A percentile compares a stretch with the other conserved stretches of the same genome.
phyloP scores from a whole-genome alignment of 2,329 filamentous ascomycete species.

The Ophiosphaerella narmari region DNA sequence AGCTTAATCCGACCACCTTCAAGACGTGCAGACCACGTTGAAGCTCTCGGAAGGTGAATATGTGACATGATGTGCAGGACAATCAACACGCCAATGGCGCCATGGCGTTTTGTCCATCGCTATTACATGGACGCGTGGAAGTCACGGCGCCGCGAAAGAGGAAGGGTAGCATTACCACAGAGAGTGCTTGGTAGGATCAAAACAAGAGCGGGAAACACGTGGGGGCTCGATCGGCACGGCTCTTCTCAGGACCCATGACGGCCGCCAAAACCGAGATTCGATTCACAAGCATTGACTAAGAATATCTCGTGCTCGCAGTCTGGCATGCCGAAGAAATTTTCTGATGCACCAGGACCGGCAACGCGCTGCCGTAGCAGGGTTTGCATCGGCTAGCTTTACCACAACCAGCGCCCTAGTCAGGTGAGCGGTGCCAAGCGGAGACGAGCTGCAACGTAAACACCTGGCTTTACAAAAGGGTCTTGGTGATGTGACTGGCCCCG shows the following conservation, averaged over 20 bases:
- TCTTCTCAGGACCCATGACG: not conserved
- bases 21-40: not conserved
- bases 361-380: slow-evolving; percentile 4
- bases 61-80: not conserved
- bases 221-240: slow-evolving; percentile 16
- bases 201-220: slow-evolving; percentile 23
- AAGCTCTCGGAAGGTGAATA: not conserved
- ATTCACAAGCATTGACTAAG: not conserved
- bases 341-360: slow-evolving; percentile 5
- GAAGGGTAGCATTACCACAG: not conserved
- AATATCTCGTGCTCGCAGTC: too few relatives aligned
- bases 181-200: slow-evolving; percentile 8
- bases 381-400: slow-evolving; percentile 21
- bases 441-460: slow-evolving; percentile 20
- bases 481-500: slow-evolving; percentile 1
- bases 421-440: slow-evolving; percentile 16
- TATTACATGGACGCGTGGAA: not conserved
- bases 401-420: slow-evolving; percentile 5
- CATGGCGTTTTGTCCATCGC: slow-evolving; percentile 5
- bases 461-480: slow-evolving; percentile 6
- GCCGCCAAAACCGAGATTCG: not conserved
- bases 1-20: slow-evolving; percentile 38
- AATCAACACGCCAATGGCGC: not conserved
- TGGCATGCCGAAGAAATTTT: slow-evolving; percentile 10
- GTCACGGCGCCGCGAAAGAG: slow-evolving; percentile 1